Evolutionary conservation across 495 filamentous ascomycete genomes (phyloP).

Genomic region (Hypoxylon intermedium): DNA sequence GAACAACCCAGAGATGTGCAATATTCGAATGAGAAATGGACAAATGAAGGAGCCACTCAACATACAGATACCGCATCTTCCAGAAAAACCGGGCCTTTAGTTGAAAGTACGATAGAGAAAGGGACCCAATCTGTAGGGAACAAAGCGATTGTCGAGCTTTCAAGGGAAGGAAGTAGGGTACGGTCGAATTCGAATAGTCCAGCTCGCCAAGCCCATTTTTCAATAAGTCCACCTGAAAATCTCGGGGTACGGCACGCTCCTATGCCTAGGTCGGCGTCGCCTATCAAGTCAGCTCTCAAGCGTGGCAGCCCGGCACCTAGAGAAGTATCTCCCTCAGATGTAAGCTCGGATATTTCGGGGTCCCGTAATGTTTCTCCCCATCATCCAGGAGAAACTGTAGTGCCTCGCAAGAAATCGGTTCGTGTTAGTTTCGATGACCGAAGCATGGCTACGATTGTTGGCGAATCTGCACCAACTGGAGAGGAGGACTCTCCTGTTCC

Average conservation of each 20-base stretch:
- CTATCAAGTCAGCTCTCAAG: slow-evolving; percentile 87
- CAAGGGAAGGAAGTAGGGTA: slow-evolving; percentile 10
- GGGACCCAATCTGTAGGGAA: slow-evolving; percentile 19
- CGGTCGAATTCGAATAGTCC: slow-evolving; percentile 46
- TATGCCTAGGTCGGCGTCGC: slow-evolving; percentile 79
- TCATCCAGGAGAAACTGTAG: slow-evolving; percentile 60
- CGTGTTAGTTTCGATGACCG: slow-evolving; percentile 90
- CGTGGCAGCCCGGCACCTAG: slow-evolving; percentile 61
- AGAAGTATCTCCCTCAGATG: slow-evolving; percentile 52
- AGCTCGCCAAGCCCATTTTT: slow-evolving; percentile 76
- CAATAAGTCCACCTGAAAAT: slow-evolving; percentile 55
- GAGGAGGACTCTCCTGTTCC: slow-evolving; percentile 57
- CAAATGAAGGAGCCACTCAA: slow-evolving; percentile 1
- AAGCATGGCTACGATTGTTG: slow-evolving; percentile 58
- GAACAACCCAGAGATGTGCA: slow-evolving; percentile 2
- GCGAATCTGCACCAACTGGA: slow-evolving; percentile 61
- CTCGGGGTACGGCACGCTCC: slow-evolving; percentile 74
- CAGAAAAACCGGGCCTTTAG: background rate
- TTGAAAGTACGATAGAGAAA: slow-evolving; percentile 11
- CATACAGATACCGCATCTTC: background rate
- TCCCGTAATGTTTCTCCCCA: slow-evolving; percentile 32
- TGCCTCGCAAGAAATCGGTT: slow-evolving; percentile 68
- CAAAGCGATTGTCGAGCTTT: slow-evolving; percentile 32
- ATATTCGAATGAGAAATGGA: background rate
- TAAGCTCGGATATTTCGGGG: slow-evolving; percentile 49